Evolutionary conservation across 495 filamentous ascomycete species (phyloP).

Genomic region (Neurospora sp.): DNA sequence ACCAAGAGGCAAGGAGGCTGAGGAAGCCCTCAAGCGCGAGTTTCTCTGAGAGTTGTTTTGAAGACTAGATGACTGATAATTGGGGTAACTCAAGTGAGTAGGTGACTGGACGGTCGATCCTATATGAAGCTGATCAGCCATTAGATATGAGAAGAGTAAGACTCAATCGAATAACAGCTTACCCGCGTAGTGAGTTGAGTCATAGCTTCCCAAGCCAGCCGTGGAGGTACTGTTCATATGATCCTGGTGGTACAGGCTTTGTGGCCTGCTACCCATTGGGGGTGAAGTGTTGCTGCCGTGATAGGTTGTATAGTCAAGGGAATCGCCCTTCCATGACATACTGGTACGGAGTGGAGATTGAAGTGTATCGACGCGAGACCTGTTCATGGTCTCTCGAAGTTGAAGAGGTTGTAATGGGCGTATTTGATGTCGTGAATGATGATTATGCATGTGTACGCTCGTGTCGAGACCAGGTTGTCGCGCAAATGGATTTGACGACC

Average conservation of each 20-base stretch:
- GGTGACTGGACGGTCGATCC: conserved; percentile 39
- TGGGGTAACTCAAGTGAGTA: conserved; percentile 35
- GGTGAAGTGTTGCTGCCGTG: conserved; percentile 32
- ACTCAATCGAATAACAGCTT: conserved; percentile 14
- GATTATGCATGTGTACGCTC: conserved; percentile 36
- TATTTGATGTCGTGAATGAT: conserved; percentile 30
- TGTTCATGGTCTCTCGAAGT: conserved; percentile 48
- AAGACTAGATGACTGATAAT: conserved; percentile 25
- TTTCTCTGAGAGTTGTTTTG: conserved; percentile 32
- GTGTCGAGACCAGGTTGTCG: conserved; percentile 39
- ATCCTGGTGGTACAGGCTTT: conserved; percentile 25
- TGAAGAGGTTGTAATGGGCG: conserved; percentile 47
- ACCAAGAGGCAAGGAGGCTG: conserved; percentile 36
- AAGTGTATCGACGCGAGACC: conserved; percentile 47
- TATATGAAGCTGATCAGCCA: conserved; percentile 4
- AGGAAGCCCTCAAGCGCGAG: conserved; percentile 37
- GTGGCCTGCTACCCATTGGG: conserved; percentile 32
- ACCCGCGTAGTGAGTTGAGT: conserved; percentile 44
- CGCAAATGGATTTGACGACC: conserved; percentile 47
- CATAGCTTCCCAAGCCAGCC: conserved; percentile 31
- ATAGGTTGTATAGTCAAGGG: conserved; percentile 44
- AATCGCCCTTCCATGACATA: conserved; percentile 52
- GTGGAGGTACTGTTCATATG: conserved; percentile 14
- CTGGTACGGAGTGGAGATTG: conserved; percentile 50
- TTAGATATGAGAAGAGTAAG: not conserved